Percentiles rank a stretch among this genome's conserved stretches.
Evolutionary conservation across 2,329 filamentous ascomycete species (phyloP).

Genomic region (Allantophomopsis cytisporea): DNA sequence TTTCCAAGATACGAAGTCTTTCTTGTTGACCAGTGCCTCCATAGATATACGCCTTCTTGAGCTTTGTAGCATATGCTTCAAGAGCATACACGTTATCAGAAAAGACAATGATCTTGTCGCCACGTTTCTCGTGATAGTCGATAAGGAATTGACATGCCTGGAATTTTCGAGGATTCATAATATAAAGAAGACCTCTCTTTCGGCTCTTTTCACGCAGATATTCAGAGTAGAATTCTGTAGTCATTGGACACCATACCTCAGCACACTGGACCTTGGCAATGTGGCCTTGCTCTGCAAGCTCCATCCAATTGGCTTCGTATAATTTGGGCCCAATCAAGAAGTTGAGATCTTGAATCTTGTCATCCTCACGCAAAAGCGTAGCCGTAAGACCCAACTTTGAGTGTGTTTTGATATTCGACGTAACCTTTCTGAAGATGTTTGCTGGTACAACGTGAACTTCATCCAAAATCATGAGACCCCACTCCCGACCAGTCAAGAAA

Average conservation of each 20-base stretch:
- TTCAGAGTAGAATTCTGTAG: slow-evolving; percentile 92
- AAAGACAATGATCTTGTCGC: slow-evolving; percentile 97
- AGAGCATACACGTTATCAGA: slow-evolving; percentile 95
- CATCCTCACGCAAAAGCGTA: slow-evolving; percentile 87
- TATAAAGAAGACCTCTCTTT: slow-evolving; percentile 63
- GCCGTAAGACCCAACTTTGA: slow-evolving; percentile 91
- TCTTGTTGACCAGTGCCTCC: slow-evolving; percentile 79
- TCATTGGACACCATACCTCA: slow-evolving; percentile 99
- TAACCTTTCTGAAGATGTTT: slow-evolving; percentile 91
- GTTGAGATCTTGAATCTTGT: slow-evolving; percentile 96
- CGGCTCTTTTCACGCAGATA: slow-evolving; percentile 63
- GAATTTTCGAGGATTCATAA: slow-evolving; percentile 97
- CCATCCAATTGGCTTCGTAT: slow-evolving; percentile 99
- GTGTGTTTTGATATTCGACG: slow-evolving; percentile 84
- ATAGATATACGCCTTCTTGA: slow-evolving; percentile 83
- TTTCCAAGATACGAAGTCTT: slow-evolving; percentile 75
- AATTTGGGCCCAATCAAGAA: slow-evolving; percentile 95
- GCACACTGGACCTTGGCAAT: slow-evolving; percentile 96
- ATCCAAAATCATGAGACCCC: slow-evolving; percentile 93
- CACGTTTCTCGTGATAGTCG: slow-evolving; percentile 86
- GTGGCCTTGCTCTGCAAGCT: slow-evolving; percentile 89
- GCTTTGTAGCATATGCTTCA: slow-evolving; percentile 68
- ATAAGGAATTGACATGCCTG: slow-evolving; percentile 98
- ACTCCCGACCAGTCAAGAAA: slow-evolving; percentile 78
- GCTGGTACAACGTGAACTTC: slow-evolving; percentile 97